Evolutionary conservation across 2,329 filamentous ascomycete genomes (phyloP).

Genomic region (Sporothrix schenckii): DNA sequence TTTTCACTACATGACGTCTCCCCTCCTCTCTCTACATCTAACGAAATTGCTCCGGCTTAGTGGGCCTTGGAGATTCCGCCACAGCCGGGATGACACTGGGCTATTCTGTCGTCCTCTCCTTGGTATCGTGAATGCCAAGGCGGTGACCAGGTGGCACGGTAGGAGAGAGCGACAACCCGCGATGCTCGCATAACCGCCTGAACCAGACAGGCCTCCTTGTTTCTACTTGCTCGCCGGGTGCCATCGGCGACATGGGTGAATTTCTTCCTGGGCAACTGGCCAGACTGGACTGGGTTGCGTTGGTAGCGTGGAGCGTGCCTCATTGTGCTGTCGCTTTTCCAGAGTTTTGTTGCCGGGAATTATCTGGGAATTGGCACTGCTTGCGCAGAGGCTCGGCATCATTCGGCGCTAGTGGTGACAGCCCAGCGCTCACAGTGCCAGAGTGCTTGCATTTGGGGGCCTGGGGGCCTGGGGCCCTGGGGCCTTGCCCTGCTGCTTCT

Average conservation of each 20-base stretch:
- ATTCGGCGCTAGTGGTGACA: constrained; percentile 10
- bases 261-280: constrained; percentile 11
- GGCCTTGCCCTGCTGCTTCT: background rate
- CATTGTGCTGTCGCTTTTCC: background rate
- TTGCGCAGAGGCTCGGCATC: background rate
- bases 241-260: background rate
- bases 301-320: background rate
- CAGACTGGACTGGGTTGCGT: background rate
- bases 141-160: background rate
- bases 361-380: background rate
- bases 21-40: background rate
- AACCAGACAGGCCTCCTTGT: background rate
- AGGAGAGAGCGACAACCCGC: background rate
- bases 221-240: background rate
- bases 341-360: constrained; percentile 12
- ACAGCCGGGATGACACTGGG: constrained; percentile 7
- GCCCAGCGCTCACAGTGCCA: background rate
- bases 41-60: constrained; percentile 1
- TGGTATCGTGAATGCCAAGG: background rate
- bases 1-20: background rate
- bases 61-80: constrained; percentile 1
- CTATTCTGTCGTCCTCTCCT: background rate
- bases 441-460: constrained; percentile 18
- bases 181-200: background rate
- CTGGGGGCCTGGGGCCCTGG: background rate